Evolutionary conservation across 148 eudicot species (phyloP).

Genomic region (Hydrangea macrophylla): DNA sequence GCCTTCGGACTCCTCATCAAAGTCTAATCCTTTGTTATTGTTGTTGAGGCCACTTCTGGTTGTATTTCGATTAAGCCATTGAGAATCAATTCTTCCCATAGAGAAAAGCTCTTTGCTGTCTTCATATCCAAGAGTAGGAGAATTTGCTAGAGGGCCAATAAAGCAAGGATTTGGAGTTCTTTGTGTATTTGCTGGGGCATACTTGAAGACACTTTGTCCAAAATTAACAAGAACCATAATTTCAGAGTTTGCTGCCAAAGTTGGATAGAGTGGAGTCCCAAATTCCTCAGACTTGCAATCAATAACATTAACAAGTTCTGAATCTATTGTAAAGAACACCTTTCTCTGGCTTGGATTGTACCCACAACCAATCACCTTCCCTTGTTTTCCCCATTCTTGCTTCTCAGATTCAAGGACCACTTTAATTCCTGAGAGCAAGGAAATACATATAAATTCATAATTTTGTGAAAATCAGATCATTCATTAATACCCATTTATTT

Average conservation of each 20-base stretch:
- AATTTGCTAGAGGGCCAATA: conserved; percentile 31
- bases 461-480: too few relatives aligned
- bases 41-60: conserved; percentile 25
- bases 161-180: conserved; percentile 91
- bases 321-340: conserved; percentile 79
- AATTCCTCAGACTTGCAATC: conserved; percentile 74
- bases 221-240: conserved; percentile 51
- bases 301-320: conserved; percentile 57
- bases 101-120: conserved; percentile 91
- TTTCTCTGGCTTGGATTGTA: conserved; percentile 61
- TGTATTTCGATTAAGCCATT: conserved; percentile 46
- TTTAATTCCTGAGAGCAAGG: conserved; percentile 50
- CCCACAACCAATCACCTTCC: conserved; percentile 78
- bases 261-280: conserved; percentile 65
- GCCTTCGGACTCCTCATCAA: conserved; percentile 58
- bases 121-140: conserved; percentile 51
- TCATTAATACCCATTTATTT: too few relatives aligned
- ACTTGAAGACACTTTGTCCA: conserved; percentile 69
- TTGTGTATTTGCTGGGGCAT: conserved; percentile 48
- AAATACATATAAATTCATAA: too few relatives aligned
- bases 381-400: conserved; percentile 54
- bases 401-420: conserved; percentile 46
- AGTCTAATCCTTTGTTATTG: conserved; percentile 26
- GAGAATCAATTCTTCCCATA: conserved; percentile 70
- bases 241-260: conserved; percentile 58